Base-by-base conservation (phyloP, 352 stramenopile species). In the Phytopythium boreale region DNA sequence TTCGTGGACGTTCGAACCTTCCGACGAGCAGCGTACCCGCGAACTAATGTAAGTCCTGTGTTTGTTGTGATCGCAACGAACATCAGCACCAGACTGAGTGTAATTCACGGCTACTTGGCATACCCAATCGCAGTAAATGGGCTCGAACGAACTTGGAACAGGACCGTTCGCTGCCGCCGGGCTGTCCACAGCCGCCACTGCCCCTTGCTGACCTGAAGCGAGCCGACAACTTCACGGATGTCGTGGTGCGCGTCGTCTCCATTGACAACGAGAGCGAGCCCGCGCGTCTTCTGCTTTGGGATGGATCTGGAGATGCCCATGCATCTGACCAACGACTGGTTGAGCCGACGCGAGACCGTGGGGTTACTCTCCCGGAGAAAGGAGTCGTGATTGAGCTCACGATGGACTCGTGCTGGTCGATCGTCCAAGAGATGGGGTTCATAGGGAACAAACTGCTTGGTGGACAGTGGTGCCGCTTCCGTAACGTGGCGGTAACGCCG, bases 391-490 rank as follows among this genome's bases (percentile, higher is more conserved):
- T 88, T 53, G 75, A 90, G 68, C 61, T 93, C 22, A 67, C 88
- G 17, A 77, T 93, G 61, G 66, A 84, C 49, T 90, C 82, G 12
- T 92, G 82, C 69, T 92, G 82, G 81, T 41, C 72, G 10, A 61
- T 91, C 20, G 61, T 93, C 41, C 59, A 76, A 57, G 66, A 79
- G 19, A 81, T 91, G 59, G 81, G 81, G 1, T 89, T 91, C 46
- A 37, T 74, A 0, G 46, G 77, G 4, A 36, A 51, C 34, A 74
- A 89, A 20, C 64, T 71, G 8, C 62, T 43, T 7, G 43, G 43
- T 20, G 24, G 43, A 2, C 64, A 83, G 11, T 93, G 84, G 84
- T 90, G 79, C 55, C 84, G 84, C 22, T 92, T 93, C 46, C 79
- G 84, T 27, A 93, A 93, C 51, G 63, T 93, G 24, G 66, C 77